These are phyloP conservation scores for Aureobasidium melanogenum DNA, from an alignment of 2,329 filamentous ascomycete species.

Conservation along the genomic window DNA sequence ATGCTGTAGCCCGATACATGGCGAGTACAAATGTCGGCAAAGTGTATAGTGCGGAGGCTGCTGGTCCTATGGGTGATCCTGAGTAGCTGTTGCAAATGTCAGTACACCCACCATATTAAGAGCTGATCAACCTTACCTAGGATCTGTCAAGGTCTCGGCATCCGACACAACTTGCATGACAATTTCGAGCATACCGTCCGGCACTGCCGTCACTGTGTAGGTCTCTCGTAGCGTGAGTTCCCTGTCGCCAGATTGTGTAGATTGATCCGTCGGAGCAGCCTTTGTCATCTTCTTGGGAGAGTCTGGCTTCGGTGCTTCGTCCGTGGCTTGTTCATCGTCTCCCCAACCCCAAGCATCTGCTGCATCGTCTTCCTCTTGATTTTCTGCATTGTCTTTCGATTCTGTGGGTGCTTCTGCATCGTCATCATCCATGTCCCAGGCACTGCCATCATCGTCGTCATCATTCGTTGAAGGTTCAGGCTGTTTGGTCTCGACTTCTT, in stretches of 20 bases:
- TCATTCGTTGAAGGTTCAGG: slow-evolving; percentile 21
- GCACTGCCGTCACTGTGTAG: slow-evolving; percentile 83
- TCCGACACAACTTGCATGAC: slow-evolving; percentile 45
- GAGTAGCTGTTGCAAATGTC: slow-evolving; percentile 20
- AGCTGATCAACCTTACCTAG: slow-evolving; percentile 17
- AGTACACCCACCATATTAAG: too few species aligned
- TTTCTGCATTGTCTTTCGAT: background rate
- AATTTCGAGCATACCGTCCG: slow-evolving; percentile 63
- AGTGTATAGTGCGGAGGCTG: slow-evolving; percentile 60
- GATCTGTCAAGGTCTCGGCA: slow-evolving; percentile 45
- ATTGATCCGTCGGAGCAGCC: slow-evolving; percentile 5
- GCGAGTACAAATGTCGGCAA: slow-evolving; percentile 65
- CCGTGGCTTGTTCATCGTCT: slow-evolving; percentile 46
- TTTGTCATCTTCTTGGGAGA: slow-evolving; percentile 11
- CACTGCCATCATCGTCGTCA: slow-evolving; percentile 38
- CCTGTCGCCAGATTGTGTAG: slow-evolving; percentile 21
- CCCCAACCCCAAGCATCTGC: slow-evolving; percentile 79
- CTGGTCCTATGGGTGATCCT: slow-evolving; percentile 52
- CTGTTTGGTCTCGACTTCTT: slow-evolving; percentile 10
- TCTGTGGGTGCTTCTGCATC: slow-evolving; percentile 24
- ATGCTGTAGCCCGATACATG: slow-evolving; percentile 70
- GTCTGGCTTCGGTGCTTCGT: slow-evolving; percentile 13
- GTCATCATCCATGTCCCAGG: slow-evolving; percentile 38
- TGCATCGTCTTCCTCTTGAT: slow-evolving; percentile 27
- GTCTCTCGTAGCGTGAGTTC: slow-evolving; percentile 67